Percentiles rank a stretch among this genome's conserved stretches.
Conservation (phyloP, 2,329 filamentous ascomycete species). For the Colletotrichum tropicale region DNA sequence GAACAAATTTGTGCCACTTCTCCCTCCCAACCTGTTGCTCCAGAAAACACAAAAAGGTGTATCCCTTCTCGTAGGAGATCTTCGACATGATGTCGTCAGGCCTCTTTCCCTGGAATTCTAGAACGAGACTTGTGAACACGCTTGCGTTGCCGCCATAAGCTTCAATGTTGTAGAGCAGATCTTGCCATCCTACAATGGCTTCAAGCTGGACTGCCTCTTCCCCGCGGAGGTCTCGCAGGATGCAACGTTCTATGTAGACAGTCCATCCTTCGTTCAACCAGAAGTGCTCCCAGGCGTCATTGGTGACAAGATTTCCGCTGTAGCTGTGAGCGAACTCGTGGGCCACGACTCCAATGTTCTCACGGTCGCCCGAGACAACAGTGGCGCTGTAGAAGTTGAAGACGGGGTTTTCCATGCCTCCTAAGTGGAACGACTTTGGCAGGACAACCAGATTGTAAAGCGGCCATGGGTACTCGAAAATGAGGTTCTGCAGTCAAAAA, state of each 20-base stretch:
- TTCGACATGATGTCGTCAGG: constrained; percentile 9
- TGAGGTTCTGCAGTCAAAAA: constrained; percentile 47
- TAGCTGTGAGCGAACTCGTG: constrained; percentile 20
- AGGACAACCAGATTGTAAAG: constrained; percentile 93
- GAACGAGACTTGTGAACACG: neutral
- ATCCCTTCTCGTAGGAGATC: constrained; percentile 4
- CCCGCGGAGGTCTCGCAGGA: neutral
- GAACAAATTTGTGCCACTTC: constrained; percentile 6
- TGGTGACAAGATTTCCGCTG: constrained; percentile 16
- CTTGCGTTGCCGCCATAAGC: neutral
- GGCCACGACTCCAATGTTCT: neutral
- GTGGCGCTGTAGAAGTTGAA: constrained; percentile 95
- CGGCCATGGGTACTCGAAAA: constrained; percentile 91
- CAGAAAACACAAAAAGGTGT: neutral
- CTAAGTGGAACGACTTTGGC: constrained; percentile 44
- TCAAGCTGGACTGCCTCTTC: neutral
- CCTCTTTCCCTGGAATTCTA: neutral
- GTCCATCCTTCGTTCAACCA: constrained; percentile 12
- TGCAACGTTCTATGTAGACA: neutral
- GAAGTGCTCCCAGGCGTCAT: constrained; percentile 18
- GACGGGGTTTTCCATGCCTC: constrained; percentile 82
- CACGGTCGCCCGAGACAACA: neutral
- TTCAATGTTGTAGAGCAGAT: neutral
- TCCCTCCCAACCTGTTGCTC: neutral
- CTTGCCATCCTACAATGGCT: constrained; percentile 5